Evolutionary conservation across 2,329 filamentous ascomycete species (phyloP), one percentile per base, ranked within the genome.

Genomic region (Penicillium sp.): DNA sequence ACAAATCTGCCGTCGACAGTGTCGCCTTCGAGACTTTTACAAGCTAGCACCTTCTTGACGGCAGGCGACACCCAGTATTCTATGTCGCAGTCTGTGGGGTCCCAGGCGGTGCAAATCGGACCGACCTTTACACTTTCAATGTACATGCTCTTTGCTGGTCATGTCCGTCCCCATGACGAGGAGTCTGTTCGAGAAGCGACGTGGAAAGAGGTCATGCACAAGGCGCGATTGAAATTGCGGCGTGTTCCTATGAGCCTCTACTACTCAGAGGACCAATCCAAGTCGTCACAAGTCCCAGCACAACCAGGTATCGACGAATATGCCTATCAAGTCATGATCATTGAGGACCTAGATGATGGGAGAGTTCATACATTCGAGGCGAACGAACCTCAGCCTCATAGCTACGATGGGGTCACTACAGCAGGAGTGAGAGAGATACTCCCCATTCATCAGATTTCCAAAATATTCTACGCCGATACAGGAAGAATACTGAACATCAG

Each of bases 181-280:
- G 75, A 86, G 73, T 77, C 85, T 67, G 67, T 87, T 65, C 72
- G 89, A 77, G 76, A 87, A 77, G 81, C 92, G 0, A 89, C 93
- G 0, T 98, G 95, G 95, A 95, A 98, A 72, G 94, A 99, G 73
- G 92, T 96, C 41, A 88, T 97, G 60, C 93, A 98, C 78, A 99
- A 98, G 74, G 91, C 92, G 18, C 86, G 88, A 40, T 87, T 97
- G 13, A 91, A 92, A 58, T 81, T 99, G 11, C 84, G 89, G 67
- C 84, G 93, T 50, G 85, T 90, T 0, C 89, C 87, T 0, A 76
- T 89, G 35, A 80, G 83, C 43, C 71, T 81, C 40, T 83, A 70
- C 27, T 57, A 59, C 35, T 59, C 63, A 6, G 64, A 65, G 35
- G 60, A 51, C 6, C 54, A 64, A 22, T 24, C 31, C 7, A 60